Evolutionary conservation across 2,329 filamentous ascomycete genomes (phyloP).

Genomic region (Trichoderma asperellum): DNA sequence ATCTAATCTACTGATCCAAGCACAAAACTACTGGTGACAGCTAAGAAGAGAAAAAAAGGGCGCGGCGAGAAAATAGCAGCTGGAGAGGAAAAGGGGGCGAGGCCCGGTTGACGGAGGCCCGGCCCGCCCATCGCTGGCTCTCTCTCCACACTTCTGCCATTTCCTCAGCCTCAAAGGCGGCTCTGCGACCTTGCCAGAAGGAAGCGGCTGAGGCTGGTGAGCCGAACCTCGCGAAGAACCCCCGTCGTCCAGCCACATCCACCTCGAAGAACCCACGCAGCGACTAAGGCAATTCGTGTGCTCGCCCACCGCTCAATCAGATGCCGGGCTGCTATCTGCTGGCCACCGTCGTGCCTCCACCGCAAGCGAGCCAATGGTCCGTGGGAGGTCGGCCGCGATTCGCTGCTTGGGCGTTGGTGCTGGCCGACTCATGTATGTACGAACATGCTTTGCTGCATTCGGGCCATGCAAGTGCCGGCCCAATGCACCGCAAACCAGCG

Average conservation of each 20-base stretch:
- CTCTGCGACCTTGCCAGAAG: constrained; percentile 16
- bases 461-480: constrained; percentile 30
- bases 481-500: constrained; percentile 28
- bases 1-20: background rate
- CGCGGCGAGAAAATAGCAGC: background rate
- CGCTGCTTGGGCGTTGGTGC: constrained; percentile 3
- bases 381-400: background rate
- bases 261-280: background rate
- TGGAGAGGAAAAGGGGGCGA: background rate
- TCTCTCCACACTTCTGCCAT: constrained; percentile 13
- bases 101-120: constrained; percentile 22
- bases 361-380: constrained; percentile 24
- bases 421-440: background rate
- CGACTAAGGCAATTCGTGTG: background rate
- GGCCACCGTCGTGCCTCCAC: constrained; percentile 23
- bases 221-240: background rate
- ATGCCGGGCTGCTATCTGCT: constrained; percentile 13
- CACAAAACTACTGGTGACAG: background rate
- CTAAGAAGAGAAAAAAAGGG: background rate
- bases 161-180: constrained; percentile 21
- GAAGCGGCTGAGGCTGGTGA: background rate
- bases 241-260: constrained; percentile 16
- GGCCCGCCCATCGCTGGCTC: constrained; percentile 16
- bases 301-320: constrained; percentile 23
- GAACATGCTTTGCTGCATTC: constrained; percentile 28